phyloP scores from a whole-genome alignment of 768 basidiomycete species.

The Lactarius trivialis region DNA sequence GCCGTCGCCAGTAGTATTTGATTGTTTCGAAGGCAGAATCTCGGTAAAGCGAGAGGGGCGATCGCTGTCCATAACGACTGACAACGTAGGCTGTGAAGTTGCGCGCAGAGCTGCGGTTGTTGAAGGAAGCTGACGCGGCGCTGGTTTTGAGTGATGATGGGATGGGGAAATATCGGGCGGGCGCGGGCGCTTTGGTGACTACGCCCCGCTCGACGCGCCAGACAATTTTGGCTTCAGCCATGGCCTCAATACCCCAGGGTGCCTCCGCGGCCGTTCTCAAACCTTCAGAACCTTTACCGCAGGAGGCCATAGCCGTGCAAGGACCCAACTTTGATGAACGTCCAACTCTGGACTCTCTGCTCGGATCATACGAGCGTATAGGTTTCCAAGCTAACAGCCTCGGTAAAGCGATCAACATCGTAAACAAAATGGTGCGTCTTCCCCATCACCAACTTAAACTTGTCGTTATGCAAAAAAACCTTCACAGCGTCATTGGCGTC shows the following conservation, averaged over 20 bases:
- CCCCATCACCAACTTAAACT: neutral
- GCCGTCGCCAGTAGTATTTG: neutral
- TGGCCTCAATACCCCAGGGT: slow-evolving; percentile 39
- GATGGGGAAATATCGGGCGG: neutral
- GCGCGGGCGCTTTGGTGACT: slow-evolving; percentile 4
- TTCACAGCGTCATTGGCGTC: slow-evolving; percentile 74
- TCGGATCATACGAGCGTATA: slow-evolving; percentile 79
- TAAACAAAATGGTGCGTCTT: slow-evolving; percentile 80
- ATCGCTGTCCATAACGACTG: neutral
- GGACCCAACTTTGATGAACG: slow-evolving; percentile 84
- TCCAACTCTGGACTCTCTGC: slow-evolving; percentile 58
- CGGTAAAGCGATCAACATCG: slow-evolving; percentile 80
- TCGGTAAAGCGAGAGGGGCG: neutral
- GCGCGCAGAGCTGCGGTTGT: neutral
- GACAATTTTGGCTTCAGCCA: neutral
- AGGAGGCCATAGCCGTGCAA: slow-evolving; percentile 60
- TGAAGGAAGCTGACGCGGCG: slow-evolving; percentile 9
- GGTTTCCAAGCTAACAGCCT: slow-evolving; percentile 98
- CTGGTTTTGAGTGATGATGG: slow-evolving; percentile 1
- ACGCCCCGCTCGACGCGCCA: neutral
- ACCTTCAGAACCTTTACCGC: slow-evolving; percentile 65
- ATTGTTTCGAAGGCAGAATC: neutral
- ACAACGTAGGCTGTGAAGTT: neutral
- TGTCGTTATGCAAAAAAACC: neutral
- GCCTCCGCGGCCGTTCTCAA: slow-evolving; percentile 75